A percentile compares a stretch with the other conserved stretches of the same genome.
Evolutionary conservation across 352 stramenopile genomes (phyloP).

Genomic region (Phytophthora vignae): DNA sequence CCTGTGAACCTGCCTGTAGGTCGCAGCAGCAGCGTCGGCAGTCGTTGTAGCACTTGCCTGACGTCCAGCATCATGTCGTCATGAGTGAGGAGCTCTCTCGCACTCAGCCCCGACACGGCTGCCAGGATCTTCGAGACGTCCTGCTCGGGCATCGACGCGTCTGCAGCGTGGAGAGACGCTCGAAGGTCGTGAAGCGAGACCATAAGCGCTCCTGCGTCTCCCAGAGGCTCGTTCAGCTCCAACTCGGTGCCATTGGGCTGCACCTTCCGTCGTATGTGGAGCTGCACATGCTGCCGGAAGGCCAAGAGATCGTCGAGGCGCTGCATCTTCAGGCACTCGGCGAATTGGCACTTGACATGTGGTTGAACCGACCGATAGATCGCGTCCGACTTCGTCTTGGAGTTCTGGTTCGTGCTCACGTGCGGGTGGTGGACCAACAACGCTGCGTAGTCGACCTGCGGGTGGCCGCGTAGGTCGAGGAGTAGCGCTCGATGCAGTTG

Average conservation of each 20-base stretch:
- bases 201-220: conserved; percentile 39
- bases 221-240: background rate
- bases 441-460: conserved; percentile 53
- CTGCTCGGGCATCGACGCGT: conserved; percentile 60
- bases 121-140: conserved; percentile 56
- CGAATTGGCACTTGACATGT: conserved; percentile 27
- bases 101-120: conserved; percentile 41
- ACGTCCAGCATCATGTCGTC: conserved; percentile 64
- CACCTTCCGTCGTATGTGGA: conserved; percentile 38
- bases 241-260: background rate
- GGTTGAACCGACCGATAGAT: background rate
- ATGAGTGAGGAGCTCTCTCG: conserved; percentile 65
- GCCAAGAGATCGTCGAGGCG: conserved; percentile 70
- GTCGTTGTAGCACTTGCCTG: conserved; percentile 44
- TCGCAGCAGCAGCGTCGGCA: conserved; percentile 59
- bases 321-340: conserved; percentile 59
- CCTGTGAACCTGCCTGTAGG: conserved; percentile 44
- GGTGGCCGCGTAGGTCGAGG: conserved; percentile 45
- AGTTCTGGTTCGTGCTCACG: background rate
- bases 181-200: conserved; percentile 55
- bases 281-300: conserved; percentile 55
- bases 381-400: conserved; percentile 2
- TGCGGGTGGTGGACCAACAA: conserved; percentile 35
- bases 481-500: conserved; percentile 57
- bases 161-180: conserved; percentile 53